Percentiles rank a stretch among this genome's conserved stretches.
phyloP scores from a whole-genome alignment of 139 green algal genomes.

The Asterochloris sp. region DNA sequence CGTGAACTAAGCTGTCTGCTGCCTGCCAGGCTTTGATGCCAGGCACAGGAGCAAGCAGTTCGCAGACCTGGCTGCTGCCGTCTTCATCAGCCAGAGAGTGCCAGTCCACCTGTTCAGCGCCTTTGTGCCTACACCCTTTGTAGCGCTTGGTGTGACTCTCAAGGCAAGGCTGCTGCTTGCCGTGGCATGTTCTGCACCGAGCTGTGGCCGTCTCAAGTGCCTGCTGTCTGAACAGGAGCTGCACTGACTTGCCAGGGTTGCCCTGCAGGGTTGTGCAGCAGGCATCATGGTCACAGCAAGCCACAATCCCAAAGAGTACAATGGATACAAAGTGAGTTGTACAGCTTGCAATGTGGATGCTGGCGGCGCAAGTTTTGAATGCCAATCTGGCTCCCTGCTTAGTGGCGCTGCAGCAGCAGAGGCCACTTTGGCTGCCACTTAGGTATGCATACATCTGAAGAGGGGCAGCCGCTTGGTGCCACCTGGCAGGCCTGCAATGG shows the following conservation, averaged over 20 bases:
- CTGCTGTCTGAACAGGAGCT: background rate
- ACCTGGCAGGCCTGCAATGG: too few relatives aligned
- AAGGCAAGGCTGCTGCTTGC: conserved; percentile 18
- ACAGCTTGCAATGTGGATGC: too few relatives aligned
- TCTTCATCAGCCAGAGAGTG: conserved; percentile 42
- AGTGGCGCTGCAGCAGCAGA: too few relatives aligned
- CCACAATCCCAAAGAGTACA: conserved; percentile 84
- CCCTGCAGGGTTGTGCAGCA: conserved; percentile 51
- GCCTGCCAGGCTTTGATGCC: conserved; percentile 47
- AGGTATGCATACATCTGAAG: too few relatives aligned
- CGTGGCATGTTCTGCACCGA: background rate
- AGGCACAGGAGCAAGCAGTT: conserved; percentile 49
- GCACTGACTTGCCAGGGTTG: conserved; percentile 6
- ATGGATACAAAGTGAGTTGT: conserved; percentile 61
- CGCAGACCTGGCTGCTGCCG: conserved; percentile 48
- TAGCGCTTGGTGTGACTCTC: conserved; percentile 47
- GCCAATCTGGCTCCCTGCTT: too few relatives aligned
- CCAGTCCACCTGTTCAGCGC: conserved; percentile 40
- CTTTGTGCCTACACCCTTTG: conserved; percentile 65
- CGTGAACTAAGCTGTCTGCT: background rate
- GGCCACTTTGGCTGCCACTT: too few relatives aligned
- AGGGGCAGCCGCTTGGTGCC: too few relatives aligned
- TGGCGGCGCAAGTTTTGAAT: too few relatives aligned
- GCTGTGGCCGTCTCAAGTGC: background rate
- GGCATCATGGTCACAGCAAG: conserved; percentile 80